Evolutionary conservation across 805 yeast genomes (phyloP), one percentile per base, ranked within the genome.

Genomic region (Ogataea pini): DNA sequence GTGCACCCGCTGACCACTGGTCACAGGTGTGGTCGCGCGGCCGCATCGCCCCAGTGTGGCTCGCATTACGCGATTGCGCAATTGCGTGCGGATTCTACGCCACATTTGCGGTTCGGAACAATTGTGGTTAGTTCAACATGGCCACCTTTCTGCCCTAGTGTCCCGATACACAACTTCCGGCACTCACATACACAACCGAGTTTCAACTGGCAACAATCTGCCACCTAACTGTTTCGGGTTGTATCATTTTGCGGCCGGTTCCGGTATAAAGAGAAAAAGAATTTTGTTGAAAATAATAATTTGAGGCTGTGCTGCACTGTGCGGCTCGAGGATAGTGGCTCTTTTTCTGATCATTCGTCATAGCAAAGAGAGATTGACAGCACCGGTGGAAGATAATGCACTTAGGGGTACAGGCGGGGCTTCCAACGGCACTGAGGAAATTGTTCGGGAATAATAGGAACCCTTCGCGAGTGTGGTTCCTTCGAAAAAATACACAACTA

Each of bases 261-360:
- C 7, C 25, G 25, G 5, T 5, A 22, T 6, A 22, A 22, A 22
- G 8, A 22, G 5, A 22, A 22, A 28, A 28, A 12, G 4, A 28
- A 28, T 10, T 28, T n/a, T n/a, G n/a, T n/a, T n/a, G n/a, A n/a
- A n/a, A n/a, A n/a, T n/a, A n/a, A 12, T 4, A 12, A 28, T 28
- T 10, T 12, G 10, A 4, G 37, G 37, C 37, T 34, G 24, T 34
- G 37, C 24, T 22, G 5, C n/a, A 6, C 25, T 17, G 24, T 34
- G 37, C 37, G 37, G 37, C 37, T 34, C 37, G 37, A 34, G 24
- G 24, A 34, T 20, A 16, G 37, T 34, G 37, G 37, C 37, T 34
- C 24, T 34, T 34, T 17, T 34, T 17, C 19, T 18, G n/a, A 5
- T 12, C 4, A 34, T 34, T 34, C 37, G 37, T 34, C 20, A 34